phyloP scores from a whole-genome alignment of 768 basidiomycete species.

The Agaricus subrufescens region DNA sequence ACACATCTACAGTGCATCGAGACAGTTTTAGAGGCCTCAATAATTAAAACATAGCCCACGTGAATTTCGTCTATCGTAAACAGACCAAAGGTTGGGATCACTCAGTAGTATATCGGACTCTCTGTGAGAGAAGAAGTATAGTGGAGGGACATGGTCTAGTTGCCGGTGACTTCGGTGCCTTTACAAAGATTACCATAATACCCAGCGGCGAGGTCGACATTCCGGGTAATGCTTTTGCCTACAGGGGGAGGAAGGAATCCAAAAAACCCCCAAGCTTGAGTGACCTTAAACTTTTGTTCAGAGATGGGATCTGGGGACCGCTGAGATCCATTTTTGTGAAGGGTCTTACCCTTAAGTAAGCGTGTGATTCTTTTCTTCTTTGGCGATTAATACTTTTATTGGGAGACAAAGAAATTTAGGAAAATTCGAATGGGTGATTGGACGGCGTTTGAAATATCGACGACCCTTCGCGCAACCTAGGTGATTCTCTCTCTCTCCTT shows the following conservation, averaged over 20 bases:
- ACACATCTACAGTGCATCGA: too few relatives aligned
- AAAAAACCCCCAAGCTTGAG: neutral
- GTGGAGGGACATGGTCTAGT: neutral
- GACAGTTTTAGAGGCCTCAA: too few relatives aligned
- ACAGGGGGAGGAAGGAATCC: neutral
- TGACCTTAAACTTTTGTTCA: neutral
- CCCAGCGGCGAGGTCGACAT: neutral
- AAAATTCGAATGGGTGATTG: conserved; percentile 5
- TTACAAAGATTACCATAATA: conserved; percentile 1
- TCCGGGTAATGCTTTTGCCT: neutral
- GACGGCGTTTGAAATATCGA: neutral
- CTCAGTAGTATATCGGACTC: conserved; percentile 3
- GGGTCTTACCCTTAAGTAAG: neutral
- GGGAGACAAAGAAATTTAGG: neutral
- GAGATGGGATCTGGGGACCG: neutral
- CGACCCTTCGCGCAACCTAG: neutral
- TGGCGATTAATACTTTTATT: neutral
- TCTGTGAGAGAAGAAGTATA: conserved; percentile 1
- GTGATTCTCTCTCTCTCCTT: neutral
- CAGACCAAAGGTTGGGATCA: neutral
- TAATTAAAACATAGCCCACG: too few relatives aligned
- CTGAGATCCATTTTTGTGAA: conserved; percentile 1
- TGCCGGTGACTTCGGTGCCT: conserved; percentile 10
- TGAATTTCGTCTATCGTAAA: neutral
- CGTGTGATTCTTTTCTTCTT: neutral